Percentiles rank a stretch among this genome's conserved stretches.
phyloP scores from a whole-genome alignment of 176 grass and related monocot genomes.

The Musa acuminata region DNA sequence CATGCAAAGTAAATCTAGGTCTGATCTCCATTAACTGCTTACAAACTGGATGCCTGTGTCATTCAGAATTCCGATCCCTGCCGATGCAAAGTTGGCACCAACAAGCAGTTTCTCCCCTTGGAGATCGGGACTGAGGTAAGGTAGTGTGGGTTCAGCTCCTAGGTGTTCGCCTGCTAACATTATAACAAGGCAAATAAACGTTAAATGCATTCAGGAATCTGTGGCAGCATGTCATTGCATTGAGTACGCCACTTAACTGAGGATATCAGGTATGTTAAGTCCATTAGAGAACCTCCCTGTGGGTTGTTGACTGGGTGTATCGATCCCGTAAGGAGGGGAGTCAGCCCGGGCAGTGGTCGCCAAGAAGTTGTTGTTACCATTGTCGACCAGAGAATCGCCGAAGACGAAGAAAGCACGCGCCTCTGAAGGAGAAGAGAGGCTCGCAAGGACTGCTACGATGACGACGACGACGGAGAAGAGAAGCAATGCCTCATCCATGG shows the following conservation, averaged over 20 bases:
- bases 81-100: constrained; percentile 94
- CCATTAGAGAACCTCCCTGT: constrained; percentile 77
- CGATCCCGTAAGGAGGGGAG: constrained; percentile 73
- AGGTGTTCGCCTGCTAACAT: constrained; percentile 56
- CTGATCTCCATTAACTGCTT: background rate
- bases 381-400: constrained; percentile 92
- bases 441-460: background rate
- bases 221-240: no score
- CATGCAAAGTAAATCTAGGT: no score
- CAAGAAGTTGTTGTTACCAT: constrained; percentile 90
- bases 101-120: constrained; percentile 66
- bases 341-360: constrained; percentile 60
- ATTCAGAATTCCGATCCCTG: constrained; percentile 87
- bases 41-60: constrained; percentile 94
- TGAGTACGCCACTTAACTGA: constrained; percentile 38
- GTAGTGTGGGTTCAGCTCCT: constrained; percentile 45
- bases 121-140: constrained; percentile 73
- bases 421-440: background rate
- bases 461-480: background rate
- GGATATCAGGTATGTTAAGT: constrained; percentile 70
- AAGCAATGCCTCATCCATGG: background rate
- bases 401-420: constrained; percentile 87
- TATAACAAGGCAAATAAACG: no score
- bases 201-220: no score
- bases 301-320: constrained; percentile 52